A percentile compares a stretch with the other conserved stretches of the same genome.
Evolutionary conservation across 345 rosid genomes (phyloP).

Genomic region (Durio zibethinus): DNA sequence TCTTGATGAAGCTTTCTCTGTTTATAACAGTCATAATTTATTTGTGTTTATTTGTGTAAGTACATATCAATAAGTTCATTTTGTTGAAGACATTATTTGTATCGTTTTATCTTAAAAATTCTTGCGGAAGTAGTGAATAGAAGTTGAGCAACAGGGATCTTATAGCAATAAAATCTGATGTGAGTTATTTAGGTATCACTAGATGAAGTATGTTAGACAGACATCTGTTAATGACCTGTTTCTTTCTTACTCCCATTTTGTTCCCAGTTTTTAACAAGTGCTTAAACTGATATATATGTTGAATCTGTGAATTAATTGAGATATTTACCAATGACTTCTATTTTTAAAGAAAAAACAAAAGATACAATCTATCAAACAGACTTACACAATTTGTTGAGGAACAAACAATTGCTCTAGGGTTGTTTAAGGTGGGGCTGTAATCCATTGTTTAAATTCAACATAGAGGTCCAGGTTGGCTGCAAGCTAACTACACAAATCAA

Average conservation of each 20-base stretch:
- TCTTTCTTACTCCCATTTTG: background rate
- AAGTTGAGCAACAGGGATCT: background rate
- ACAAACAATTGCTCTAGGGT: background rate
- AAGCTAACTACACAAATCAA: background rate
- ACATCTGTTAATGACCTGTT: background rate
- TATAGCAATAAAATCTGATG: background rate
- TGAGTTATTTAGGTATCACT: background rate
- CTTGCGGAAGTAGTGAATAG: background rate
- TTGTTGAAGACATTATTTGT: background rate
- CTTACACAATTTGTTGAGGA: background rate
- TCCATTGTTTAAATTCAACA: background rate
- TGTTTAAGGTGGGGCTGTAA: background rate
- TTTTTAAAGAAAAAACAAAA: background rate
- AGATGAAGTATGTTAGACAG: background rate
- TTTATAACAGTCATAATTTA: background rate
- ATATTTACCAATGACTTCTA: background rate
- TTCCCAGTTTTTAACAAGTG: background rate
- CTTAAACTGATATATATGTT: background rate
- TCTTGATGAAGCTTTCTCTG: background rate
- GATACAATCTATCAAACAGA: background rate
- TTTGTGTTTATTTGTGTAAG: background rate
- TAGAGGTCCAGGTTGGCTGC: background rate
- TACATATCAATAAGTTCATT: background rate
- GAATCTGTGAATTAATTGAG: background rate
- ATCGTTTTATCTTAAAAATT: background rate